Evolutionary conservation across 208 protist genomes (phyloP).

Genomic region (Trypanosoma grayi): DNA sequence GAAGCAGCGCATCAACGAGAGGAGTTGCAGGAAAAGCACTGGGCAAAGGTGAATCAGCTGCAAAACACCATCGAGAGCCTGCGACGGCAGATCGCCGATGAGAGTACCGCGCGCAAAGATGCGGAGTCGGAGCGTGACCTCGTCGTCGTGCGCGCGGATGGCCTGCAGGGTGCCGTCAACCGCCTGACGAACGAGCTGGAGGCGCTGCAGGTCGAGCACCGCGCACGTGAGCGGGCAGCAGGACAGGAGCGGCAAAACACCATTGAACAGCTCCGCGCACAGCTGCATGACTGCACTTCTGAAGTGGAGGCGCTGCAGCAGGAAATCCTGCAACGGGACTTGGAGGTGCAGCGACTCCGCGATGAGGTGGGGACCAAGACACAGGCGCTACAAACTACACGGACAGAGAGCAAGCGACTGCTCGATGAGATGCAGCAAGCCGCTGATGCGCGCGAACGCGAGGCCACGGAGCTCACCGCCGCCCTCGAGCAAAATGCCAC

Average conservation of each 20-base stretch:
- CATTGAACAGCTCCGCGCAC: slow-evolving; percentile 49
- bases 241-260: slow-evolving; percentile 51
- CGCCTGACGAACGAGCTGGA: slow-evolving; percentile 51
- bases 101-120: slow-evolving; percentile 54
- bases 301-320: slow-evolving; percentile 64
- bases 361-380: slow-evolving; percentile 53
- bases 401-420: slow-evolving; percentile 13
- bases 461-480: slow-evolving; percentile 25
- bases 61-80: slow-evolving; percentile 45
- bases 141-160: slow-evolving; percentile 47
- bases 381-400: slow-evolving; percentile 32
- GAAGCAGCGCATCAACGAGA: slow-evolving; percentile 52
- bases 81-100: slow-evolving; percentile 46
- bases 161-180: slow-evolving; percentile 38
- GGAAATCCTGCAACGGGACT: slow-evolving; percentile 48
- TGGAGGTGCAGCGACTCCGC: slow-evolving; percentile 48
- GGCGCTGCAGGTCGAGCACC: slow-evolving; percentile 46
- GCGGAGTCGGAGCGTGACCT: slow-evolving; percentile 58
- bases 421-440: slow-evolving; percentile 12
- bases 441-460: slow-evolving; percentile 32
- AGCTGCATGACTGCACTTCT: slow-evolving; percentile 34
- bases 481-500: slow-evolving; percentile 20
- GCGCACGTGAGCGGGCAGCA: slow-evolving; percentile 42
- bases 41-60: slow-evolving; percentile 46
- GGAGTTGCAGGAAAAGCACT: slow-evolving; percentile 52